Base-by-base conservation (phyloP, 2,329 filamentous ascomycete genomes). In the Ceratocystis eucalypticola region DNA sequence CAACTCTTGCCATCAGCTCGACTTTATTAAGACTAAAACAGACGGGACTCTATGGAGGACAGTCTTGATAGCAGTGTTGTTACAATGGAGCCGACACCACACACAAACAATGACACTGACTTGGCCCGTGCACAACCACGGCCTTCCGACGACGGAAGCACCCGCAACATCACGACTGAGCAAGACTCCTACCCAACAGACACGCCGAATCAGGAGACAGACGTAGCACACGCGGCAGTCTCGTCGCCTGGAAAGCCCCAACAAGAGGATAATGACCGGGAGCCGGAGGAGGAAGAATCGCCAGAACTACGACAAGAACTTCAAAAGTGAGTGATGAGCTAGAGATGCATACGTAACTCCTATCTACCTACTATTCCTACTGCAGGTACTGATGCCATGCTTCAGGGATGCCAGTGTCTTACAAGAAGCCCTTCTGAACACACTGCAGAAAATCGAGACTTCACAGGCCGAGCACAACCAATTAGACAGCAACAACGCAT, bases 391-490 rank as follows among this genome's bases (percentile, higher is more conserved):
- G 25, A 62, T 46, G 37, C 5, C 20, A 30, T 37, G 17, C 30
- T n/a, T 12, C 72, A 96, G 92, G 75, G 91, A 96, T 77, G 92
- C 93, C 68, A 90, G 91, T 75, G 84, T 85, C 61, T 80, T 97
- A 33, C 94, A 99, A 76, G 89, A 91, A 65, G 96, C 91, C 33
- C 84, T 99, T 44, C 81, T 95, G 69, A 89, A 88, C 69, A 88
- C 97, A 55, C 91, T 96, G 70, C 90, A 96, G 76, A 88, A 91
- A 64, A 95, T 97, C 74, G 94, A 99, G 74, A 89, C 90, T 37
- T 92, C 97, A 70, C 90, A 91, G 75, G 88, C 89, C 71, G 93
- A 97, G 74, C 92, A 99, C 74, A 91, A 96, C 77, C 96, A 96
- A 77, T 85, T 99, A 65, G 92, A 97, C 76, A 94, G 84, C 75